Base-by-base conservation (phyloP, 257 asterid species). In the Fraxinus excelsior region DNA sequence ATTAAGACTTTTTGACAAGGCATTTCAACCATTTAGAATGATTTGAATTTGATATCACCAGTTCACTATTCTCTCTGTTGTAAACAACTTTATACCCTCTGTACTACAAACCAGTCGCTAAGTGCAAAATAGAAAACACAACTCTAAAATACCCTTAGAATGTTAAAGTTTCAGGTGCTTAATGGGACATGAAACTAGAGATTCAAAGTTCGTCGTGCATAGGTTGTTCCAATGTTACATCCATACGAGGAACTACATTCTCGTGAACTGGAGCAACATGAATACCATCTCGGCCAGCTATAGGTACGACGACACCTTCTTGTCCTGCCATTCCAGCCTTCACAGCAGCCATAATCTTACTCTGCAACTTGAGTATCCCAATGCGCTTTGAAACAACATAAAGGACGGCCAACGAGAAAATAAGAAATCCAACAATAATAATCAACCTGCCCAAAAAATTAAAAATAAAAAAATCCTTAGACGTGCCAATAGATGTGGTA, bases 361-460 rank as follows among this genome's bases (percentile, higher is more conserved):
- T 90, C 82, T 95, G 98, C 88, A 95, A 84, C 89, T 83, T 93
- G 73, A 95, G 94, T 40, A 93, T 25, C 44, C 99, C 99, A 7
- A 95, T 74, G 64, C 98, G 97, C 88, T 95, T 95, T 1, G 99
- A 93, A 21, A 93, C 98, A 31, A 95, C 99, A 34, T 89, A 95
- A 19, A 95, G 91, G 37, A 91, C 99, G 25, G 93, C 98, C 89
- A 91, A 84, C 4, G 98, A 86, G 90, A 96, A 93, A 9, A 89
- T 56, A 71, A 86, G 75, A 83, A 91, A 93, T 78, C 99, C 99
- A 23, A 80, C 77, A 12, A 83, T 66, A 32, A 96, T 46, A 73
- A 93, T 91, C 78, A 90, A 79, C 86, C 99, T 95, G 97, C 84
- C 73, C 76, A 85, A 75, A 62, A 5, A 72, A 9, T n/a, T n/a